Conservation (phyloP, 495 filamentous ascomycete genomes). For the Penicillium tannophilum region DNA sequence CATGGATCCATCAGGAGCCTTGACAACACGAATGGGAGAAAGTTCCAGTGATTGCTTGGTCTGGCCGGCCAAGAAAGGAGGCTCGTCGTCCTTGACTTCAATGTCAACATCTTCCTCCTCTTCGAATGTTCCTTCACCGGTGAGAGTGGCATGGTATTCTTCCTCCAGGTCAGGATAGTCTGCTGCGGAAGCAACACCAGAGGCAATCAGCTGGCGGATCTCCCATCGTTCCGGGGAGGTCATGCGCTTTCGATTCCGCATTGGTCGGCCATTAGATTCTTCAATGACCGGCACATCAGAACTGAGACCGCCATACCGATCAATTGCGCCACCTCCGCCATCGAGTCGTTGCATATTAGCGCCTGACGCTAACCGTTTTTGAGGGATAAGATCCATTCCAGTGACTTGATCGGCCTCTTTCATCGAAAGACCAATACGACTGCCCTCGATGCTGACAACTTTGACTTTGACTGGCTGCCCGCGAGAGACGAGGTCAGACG, state of each 20-base stretch:
- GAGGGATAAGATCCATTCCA: conserved; percentile 80
- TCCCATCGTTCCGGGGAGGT: conserved; percentile 97
- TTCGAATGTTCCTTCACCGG: conserved; percentile 85
- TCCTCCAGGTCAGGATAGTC: conserved; percentile 96
- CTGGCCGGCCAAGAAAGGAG: conserved; percentile 93
- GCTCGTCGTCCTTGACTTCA: conserved; percentile 93
- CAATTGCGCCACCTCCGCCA: conserved; percentile 42
- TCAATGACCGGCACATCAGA: conserved; percentile 68
- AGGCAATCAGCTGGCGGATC: conserved; percentile 93
- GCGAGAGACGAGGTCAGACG: conserved; percentile 78
- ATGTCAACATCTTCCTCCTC: conserved; percentile 98
- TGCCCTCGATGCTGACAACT: conserved; percentile 80
- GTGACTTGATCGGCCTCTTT: conserved; percentile 95
- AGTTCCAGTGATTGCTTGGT: conserved; percentile 94
- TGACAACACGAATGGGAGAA: conserved; percentile 93
- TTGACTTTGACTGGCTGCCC: conserved; percentile 92
- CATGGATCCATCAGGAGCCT: conserved; percentile 93
- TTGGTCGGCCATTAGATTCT: conserved; percentile 52
- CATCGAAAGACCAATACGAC: conserved; percentile 86
- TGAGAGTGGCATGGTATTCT: conserved; percentile 85
- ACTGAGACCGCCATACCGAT: conserved; percentile 61
- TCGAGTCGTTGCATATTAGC: conserved; percentile 86
- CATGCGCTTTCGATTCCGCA: conserved; percentile 79
- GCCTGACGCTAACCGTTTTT: conserved; percentile 81
- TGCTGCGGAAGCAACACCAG: conserved; percentile 83